These are phyloP conservation scores for Tetrahymena elliotti DNA, from an alignment of 73 alveolate species.

Conservation along the genomic window DNA sequence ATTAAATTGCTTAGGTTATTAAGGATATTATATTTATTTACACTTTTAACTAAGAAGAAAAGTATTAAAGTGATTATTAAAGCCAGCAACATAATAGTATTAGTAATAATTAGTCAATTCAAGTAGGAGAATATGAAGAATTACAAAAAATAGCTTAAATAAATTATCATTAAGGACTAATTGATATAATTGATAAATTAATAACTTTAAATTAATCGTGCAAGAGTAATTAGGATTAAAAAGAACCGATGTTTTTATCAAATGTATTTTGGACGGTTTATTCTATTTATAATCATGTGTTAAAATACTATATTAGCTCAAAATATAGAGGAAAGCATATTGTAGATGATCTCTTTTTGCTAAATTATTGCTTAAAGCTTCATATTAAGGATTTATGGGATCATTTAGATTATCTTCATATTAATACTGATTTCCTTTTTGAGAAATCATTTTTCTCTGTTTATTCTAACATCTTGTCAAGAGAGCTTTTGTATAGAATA, in stretches of 20 bases:
- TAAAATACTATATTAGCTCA: not conserved
- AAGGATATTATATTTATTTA: not conserved
- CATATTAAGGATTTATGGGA: not conserved
- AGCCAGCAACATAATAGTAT: no score
- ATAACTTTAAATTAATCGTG: not conserved
- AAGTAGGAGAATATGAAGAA: not conserved
- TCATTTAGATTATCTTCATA: not conserved
- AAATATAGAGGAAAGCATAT: not conserved
- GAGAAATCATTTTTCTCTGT: not conserved
- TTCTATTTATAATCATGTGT: not conserved
- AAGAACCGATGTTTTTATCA: not conserved
- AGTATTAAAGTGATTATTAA: not conserved
- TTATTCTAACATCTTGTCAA: not conserved
- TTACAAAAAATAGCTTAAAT: not conserved
- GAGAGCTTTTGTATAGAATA: not conserved
- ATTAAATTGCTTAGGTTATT: not conserved
- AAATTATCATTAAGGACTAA: not conserved
- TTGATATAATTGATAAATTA: not conserved
- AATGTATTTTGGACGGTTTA: not conserved
- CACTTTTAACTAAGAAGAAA: not conserved
- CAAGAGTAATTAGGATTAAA: not conserved
- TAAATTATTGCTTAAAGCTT: not conserved
- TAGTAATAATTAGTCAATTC: no score
- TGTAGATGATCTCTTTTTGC: not conserved
- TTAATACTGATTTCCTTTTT: not conserved